phyloP scores from a whole-genome alignment of 2,329 filamentous ascomycete genomes.

The Fusarium penzigii region DNA sequence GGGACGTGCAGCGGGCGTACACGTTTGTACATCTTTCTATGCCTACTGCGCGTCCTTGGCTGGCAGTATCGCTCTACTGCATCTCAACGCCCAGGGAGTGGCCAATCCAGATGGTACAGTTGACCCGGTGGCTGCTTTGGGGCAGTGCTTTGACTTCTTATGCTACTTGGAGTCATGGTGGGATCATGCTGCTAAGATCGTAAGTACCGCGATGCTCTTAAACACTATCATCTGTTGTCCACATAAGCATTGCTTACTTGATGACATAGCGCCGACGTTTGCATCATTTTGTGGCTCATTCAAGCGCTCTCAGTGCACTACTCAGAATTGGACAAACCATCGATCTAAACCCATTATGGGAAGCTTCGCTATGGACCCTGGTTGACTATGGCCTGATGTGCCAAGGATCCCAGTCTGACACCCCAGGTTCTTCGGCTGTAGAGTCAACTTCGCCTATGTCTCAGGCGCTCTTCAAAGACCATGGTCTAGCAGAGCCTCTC shows the following conservation, averaged over 20 bases:
- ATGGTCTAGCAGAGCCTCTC: too few relatives aligned
- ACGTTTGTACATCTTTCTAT: conserved; percentile 11
- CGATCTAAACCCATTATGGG: conserved; percentile 2
- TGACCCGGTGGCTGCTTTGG: neutral
- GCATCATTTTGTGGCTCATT: conserved; percentile 8
- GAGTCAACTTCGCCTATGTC: too few relatives aligned
- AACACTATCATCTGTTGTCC: neutral
- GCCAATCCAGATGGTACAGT: neutral
- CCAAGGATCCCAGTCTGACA: too few relatives aligned
- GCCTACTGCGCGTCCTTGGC: conserved; percentile 9
- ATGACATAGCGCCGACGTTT: conserved; percentile 3
- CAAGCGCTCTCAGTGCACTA: too few relatives aligned
- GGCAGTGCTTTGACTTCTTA: conserved; percentile 2
- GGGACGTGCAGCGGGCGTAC: conserved; percentile 1
- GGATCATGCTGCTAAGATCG: conserved; percentile 16
- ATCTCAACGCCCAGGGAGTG: neutral
- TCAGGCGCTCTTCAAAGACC: too few relatives aligned
- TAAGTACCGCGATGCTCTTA: too few relatives aligned
- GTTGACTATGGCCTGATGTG: conserved; percentile 14
- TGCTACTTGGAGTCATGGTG: conserved; percentile 7
- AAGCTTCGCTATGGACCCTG: conserved; percentile 10
- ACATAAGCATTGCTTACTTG: neutral
- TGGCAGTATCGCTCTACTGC: conserved; percentile 3
- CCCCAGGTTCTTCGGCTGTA: too few relatives aligned
- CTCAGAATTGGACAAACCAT: conserved; percentile 6